Conservation (phyloP, 805 yeast species). For the Cyberlindnera suaveolens region DNA sequence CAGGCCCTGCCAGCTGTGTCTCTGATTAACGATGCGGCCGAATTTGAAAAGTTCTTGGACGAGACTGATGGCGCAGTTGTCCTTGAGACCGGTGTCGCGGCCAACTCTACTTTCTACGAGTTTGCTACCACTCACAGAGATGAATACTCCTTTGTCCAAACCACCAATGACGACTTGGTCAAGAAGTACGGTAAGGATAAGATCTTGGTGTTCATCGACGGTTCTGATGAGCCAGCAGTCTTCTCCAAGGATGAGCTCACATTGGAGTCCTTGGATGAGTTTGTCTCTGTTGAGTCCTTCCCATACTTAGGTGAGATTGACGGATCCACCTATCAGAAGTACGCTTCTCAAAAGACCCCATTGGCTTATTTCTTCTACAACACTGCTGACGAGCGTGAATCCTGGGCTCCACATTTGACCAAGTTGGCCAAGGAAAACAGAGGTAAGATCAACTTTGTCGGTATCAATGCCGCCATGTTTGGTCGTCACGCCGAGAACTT, state of each 20-base stretch:
- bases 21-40: slow-evolving; percentile 39
- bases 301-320: slow-evolving; percentile 87
- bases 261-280: slow-evolving; percentile 21
- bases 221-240: slow-evolving; percentile 26
- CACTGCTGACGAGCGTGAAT: slow-evolving; percentile 57
- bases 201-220: slow-evolving; percentile 26
- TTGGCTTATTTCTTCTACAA: slow-evolving; percentile 85
- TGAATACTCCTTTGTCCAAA: slow-evolving; percentile 52
- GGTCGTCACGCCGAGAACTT: slow-evolving; percentile 86
- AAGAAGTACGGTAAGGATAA: slow-evolving; percentile 29
- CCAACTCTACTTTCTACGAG: slow-evolving; percentile 51
- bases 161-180: slow-evolving; percentile 30
- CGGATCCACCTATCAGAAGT: slow-evolving; percentile 69
- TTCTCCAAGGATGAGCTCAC: slow-evolving; percentile 24
- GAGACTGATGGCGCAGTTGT: slow-evolving; percentile 47
- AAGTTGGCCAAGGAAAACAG: slow-evolving; percentile 67
- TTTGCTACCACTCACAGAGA: slow-evolving; percentile 65
- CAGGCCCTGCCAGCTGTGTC: slow-evolving; percentile 75
- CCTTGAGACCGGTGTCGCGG: slow-evolving; percentile 44
- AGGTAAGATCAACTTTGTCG: slow-evolving; percentile 82
- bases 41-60: slow-evolving; percentile 43
- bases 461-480: slow-evolving; percentile 71
- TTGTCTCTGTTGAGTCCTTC: slow-evolving; percentile 50
- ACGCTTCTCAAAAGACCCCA: slow-evolving; percentile 69
- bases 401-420: slow-evolving; percentile 43